A percentile compares a stretch with the other conserved stretches of the same genome.
Conservation (phyloP, 1,284 basidiomycete species). For the Boletus hoseneyae region DNA sequence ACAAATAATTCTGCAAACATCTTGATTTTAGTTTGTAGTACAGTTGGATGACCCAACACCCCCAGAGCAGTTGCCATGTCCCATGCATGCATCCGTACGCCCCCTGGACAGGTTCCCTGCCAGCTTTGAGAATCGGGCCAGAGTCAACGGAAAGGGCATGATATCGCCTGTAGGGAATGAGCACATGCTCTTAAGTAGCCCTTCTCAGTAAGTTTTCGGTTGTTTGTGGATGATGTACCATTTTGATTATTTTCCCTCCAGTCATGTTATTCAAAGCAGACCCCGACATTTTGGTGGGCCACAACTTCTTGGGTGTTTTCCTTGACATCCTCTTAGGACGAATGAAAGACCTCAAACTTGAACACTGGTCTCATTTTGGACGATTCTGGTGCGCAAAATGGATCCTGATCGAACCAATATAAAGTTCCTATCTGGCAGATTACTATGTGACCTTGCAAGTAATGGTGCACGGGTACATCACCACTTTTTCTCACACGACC, state of each 20-base stretch:
- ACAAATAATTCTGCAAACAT: conserved; percentile 52
- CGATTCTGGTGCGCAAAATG: conserved; percentile 85
- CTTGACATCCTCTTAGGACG: conserved; percentile 91
- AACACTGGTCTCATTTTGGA: conserved; percentile 93
- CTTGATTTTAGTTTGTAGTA: conserved; percentile 43
- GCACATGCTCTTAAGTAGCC: conserved; percentile 77
- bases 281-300: conserved; percentile 93
- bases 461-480: conserved; percentile 84
- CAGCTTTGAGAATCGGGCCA: conserved; percentile 74
- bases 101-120: conserved; percentile 89
- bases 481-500: background rate
- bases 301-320: conserved; percentile 91
- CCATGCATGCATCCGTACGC: conserved; percentile 87
- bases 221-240: background rate
- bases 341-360: conserved; percentile 85
- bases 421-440: conserved; percentile 79
- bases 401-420: conserved; percentile 82
- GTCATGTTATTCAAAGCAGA: conserved; percentile 85
- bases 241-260: conserved; percentile 29
- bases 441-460: conserved; percentile 91
- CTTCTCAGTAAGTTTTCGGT: conserved; percentile 57
- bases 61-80: conserved; percentile 81
- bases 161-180: conserved; percentile 83
- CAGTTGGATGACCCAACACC: conserved; percentile 88
- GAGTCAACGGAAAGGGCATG: conserved; percentile 60